Percentiles rank a stretch among this genome's conserved stretches.
Evolutionary conservation across 1,284 basidiomycete genomes (phyloP).

Genomic region (Trametes versicolor): DNA sequence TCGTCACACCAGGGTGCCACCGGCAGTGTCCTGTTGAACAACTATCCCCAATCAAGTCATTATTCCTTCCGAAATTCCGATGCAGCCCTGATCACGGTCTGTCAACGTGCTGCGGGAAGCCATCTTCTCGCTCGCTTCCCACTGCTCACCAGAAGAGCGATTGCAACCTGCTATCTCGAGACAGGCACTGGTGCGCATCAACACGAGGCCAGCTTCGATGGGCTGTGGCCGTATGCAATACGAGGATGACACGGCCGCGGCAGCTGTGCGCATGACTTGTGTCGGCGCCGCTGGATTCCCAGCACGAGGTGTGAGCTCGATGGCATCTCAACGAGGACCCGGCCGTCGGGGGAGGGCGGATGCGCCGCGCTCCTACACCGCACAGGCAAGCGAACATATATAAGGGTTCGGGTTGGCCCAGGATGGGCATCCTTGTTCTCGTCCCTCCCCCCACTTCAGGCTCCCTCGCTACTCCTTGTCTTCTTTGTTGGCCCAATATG

Average conservation of each 20-base stretch:
- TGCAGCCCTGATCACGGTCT: background rate
- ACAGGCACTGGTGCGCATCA: background rate
- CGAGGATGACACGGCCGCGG: background rate
- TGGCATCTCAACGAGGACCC: background rate
- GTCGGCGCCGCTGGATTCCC: too few species aligned
- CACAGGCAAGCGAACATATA: background rate
- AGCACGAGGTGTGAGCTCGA: background rate
- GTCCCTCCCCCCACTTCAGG: too few species aligned
- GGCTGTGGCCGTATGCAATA: background rate
- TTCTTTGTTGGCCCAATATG: background rate
- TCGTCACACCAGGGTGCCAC: background rate
- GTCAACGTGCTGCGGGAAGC: constrained; percentile 7
- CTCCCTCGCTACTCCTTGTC: background rate
- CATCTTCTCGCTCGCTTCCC: background rate
- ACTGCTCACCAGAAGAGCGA: background rate
- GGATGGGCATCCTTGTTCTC: constrained; percentile 2
- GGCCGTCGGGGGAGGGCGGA: background rate
- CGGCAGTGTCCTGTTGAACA: background rate
- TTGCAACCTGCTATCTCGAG: background rate
- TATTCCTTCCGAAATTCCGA: background rate
- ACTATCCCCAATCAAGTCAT: background rate
- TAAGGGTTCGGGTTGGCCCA: background rate
- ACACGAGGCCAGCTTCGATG: background rate
- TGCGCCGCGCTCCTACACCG: background rate
- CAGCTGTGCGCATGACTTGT: background rate